A percentile compares a stretch with the other conserved stretches of the same genome.
phyloP scores from a whole-genome alignment of 306 rosid genomes.

The Carpinus viminea region DNA sequence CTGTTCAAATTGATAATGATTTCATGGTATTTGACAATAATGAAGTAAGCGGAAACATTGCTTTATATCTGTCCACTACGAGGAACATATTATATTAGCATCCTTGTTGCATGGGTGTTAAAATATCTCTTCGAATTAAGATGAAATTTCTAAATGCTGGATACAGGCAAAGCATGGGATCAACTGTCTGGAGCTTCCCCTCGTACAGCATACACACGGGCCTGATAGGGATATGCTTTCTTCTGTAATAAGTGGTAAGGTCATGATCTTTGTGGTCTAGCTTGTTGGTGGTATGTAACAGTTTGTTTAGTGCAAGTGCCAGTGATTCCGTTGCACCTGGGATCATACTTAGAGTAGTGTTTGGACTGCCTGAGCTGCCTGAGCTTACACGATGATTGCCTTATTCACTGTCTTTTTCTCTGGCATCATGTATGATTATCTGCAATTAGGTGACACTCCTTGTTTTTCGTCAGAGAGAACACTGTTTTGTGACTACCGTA shows the following conservation, averaged over 20 bases:
- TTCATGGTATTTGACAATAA: neutral
- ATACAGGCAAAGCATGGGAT: conserved; percentile 81
- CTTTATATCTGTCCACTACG: conserved; percentile 6
- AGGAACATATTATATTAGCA: conserved; percentile 2
- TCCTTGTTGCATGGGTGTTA: conserved; percentile 3
- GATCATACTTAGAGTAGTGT: neutral
- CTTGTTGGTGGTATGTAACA: neutral
- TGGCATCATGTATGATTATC: neutral
- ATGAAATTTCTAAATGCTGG: conserved; percentile 40
- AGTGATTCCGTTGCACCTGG: neutral
- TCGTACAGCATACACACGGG: conserved; percentile 76
- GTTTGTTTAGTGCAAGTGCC: neutral
- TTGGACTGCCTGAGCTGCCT: neutral
- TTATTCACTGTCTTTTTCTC: neutral
- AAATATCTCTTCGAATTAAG: neutral
- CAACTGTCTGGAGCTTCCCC: conserved; percentile 96
- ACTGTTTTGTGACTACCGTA: neutral
- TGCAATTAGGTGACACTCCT: neutral
- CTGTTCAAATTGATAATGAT: neutral
- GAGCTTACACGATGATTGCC: neutral
- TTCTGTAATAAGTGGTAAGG: conserved; percentile 61
- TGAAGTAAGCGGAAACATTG: neutral
- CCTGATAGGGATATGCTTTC: conserved; percentile 80
- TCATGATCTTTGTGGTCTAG: conserved; percentile 3
- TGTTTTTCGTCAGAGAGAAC: neutral